These are phyloP conservation scores for Solanum paucissectum DNA, from an alignment of 257 asterid species.

Conservation along the genomic window DNA sequence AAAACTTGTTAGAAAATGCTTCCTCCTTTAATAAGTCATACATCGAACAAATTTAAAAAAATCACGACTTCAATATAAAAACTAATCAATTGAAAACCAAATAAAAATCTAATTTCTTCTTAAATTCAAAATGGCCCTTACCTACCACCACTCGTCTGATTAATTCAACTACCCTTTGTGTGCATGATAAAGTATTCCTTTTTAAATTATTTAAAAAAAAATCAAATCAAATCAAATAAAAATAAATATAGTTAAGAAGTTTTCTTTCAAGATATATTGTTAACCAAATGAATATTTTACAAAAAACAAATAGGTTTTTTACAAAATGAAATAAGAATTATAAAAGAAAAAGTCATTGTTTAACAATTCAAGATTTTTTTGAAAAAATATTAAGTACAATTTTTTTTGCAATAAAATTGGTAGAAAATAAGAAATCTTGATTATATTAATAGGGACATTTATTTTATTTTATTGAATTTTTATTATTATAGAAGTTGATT, in stretches of 20 bases:
- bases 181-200: background rate
- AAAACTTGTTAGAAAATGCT: background rate
- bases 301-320: background rate
- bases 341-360: background rate
- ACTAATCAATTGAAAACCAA: rapidly evolving
- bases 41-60: background rate
- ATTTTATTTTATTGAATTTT: background rate
- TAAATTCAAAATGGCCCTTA: background rate
- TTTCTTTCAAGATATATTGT: background rate
- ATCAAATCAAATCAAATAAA: background rate
- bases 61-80: background rate
- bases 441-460: background rate
- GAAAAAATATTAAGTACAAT: background rate
- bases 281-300: background rate
- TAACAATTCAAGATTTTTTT: background rate
- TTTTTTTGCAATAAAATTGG: background rate
- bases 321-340: background rate
- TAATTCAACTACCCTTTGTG: background rate
- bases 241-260: background rate
- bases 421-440: background rate
- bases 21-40: background rate
- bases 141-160: background rate
- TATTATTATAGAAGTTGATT: background rate
- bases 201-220: background rate
- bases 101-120: background rate